A percentile compares a stretch with the other conserved stretches of the same genome.
Conservation (phyloP, 2,329 filamentous ascomycete species). For the Fusarium hainanense region DNA sequence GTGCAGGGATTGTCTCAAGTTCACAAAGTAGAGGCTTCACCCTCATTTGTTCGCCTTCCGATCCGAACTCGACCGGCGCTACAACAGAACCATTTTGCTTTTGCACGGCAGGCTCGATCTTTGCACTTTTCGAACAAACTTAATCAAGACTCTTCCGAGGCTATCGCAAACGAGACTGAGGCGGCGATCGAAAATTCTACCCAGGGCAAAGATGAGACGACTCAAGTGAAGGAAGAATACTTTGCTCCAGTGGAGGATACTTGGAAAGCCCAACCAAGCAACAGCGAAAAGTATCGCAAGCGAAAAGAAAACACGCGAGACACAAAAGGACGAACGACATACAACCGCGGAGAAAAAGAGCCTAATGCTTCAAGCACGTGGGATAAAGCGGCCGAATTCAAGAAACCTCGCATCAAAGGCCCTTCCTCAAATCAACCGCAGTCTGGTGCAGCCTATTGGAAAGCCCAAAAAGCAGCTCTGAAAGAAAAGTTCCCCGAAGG, state of each 20-base stretch:
- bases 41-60: conserved; percentile 33
- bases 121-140: conserved; percentile 38
- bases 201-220: background rate
- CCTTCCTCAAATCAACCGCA: conserved; percentile 27
- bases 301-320: background rate
- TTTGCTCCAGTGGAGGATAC: background rate
- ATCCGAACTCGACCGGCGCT: conserved; percentile 17
- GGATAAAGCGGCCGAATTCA: background rate
- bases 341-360: background rate
- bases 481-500: conserved; percentile 82
- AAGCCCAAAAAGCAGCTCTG: conserved; percentile 78
- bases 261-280: conserved; percentile 20
- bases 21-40: conserved; percentile 47
- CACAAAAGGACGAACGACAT: background rate
- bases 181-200: background rate
- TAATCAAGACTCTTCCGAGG: conserved; percentile 31
- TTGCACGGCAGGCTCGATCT: conserved; percentile 40
- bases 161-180: background rate
- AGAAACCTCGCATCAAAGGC: conserved; percentile 21
- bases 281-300: background rate
- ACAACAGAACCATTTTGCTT: conserved; percentile 26
- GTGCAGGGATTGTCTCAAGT: conserved; percentile 58
- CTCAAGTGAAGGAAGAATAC: conserved; percentile 13
- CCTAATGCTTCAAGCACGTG: background rate
- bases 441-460: conserved; percentile 69